Conservation (phyloP, 2,329 filamentous ascomycete species). For the Aureobasidium zeae region DNA sequence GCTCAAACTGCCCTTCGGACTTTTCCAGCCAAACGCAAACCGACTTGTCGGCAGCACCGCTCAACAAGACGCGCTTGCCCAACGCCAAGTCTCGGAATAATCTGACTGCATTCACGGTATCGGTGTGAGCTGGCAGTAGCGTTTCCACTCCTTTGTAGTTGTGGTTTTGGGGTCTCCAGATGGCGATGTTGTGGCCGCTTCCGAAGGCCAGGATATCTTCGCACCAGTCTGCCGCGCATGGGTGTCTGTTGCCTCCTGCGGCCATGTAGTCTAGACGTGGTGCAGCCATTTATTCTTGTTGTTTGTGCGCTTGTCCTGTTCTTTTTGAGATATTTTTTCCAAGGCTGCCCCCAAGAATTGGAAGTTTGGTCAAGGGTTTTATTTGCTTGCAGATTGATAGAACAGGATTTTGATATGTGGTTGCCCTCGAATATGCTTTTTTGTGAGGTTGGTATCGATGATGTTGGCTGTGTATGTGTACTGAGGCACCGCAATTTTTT, state of each 20-base stretch:
- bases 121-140: conserved; percentile 61
- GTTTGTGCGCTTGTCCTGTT: too few species aligned
- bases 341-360: too few species aligned
- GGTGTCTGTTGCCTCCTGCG: conserved; percentile 81
- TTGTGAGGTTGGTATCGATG: too few species aligned
- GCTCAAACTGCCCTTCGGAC: conserved; percentile 29
- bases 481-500: too few species aligned
- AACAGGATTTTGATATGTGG: too few species aligned
- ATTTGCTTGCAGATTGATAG: too few species aligned
- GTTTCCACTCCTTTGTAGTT: conserved; percentile 48
- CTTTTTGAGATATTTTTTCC: too few species aligned
- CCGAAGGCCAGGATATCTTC: conserved; percentile 73
- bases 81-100: conserved; percentile 54
- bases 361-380: too few species aligned
- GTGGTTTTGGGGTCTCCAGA: conserved; percentile 64
- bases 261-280: conserved; percentile 46
- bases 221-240: conserved; percentile 81
- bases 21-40: conserved; percentile 53
- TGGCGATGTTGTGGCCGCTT: conserved; percentile 74
- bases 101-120: conserved; percentile 71
- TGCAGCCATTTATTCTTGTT: conserved; percentile 3
- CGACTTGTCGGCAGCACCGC: conserved; percentile 71
- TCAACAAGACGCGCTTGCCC: conserved; percentile 54
- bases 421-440: too few species aligned
- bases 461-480: too few species aligned